Evolutionary conservation across 768 basidiomycete species (phyloP).

Genomic region (Boletus rubropictus): DNA sequence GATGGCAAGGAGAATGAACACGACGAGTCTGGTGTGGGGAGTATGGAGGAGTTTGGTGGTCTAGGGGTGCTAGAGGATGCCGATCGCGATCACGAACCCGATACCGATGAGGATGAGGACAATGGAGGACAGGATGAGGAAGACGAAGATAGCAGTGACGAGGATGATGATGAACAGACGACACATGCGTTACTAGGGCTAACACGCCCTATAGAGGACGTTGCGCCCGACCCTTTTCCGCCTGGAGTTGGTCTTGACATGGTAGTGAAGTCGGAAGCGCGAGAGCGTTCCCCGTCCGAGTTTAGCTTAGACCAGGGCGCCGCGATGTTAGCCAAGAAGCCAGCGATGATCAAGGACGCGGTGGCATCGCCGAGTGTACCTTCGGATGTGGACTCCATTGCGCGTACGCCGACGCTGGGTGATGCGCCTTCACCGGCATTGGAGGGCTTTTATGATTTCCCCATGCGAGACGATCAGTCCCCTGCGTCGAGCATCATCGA

Average conservation of each 20-base stretch:
- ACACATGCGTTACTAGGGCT: conserved; percentile 26
- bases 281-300: conserved; percentile 10
- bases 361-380: conserved; percentile 21
- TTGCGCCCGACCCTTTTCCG: not conserved
- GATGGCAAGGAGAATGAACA: conserved; percentile 17
- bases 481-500: conserved; percentile 28
- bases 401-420: conserved; percentile 19
- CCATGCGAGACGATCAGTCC: conserved; percentile 21
- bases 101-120: conserved; percentile 1
- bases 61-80: conserved; percentile 14
- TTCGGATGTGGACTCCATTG: conserved; percentile 25
- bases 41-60: conserved; percentile 39
- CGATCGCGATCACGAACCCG: not conserved
- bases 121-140: conserved; percentile 29
- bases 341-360: conserved; percentile 10
- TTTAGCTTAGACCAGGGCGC: conserved; percentile 1
- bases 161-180: conserved; percentile 30
- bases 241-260: not conserved
- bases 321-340: not conserved
- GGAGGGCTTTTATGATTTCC: conserved; percentile 23
- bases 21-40: conserved; percentile 24
- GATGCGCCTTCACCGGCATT: conserved; percentile 19
- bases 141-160: conserved; percentile 36
- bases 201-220: conserved; percentile 1
- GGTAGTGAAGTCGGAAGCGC: conserved; percentile 1